These are phyloP conservation scores for Vigna reflexopilosa DNA, from an alignment of 306 rosid genomes.

Conservation along the genomic window DNA sequence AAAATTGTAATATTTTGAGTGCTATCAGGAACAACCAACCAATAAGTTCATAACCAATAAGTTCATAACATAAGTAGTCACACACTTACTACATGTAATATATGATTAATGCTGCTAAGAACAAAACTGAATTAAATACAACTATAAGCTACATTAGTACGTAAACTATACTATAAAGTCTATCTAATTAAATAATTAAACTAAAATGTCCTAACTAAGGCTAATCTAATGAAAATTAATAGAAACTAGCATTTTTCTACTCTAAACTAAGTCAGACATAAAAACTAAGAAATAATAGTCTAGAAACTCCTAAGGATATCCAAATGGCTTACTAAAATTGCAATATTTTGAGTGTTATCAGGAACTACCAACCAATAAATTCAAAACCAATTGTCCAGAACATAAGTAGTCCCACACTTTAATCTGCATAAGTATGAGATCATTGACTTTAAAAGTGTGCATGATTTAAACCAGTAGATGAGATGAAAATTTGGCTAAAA, in stretches of 20 bases:
- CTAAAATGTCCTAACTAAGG: too few species aligned
- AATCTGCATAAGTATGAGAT: slow-evolving; percentile 27
- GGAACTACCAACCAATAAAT: slow-evolving; percentile 18
- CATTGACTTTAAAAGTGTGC: slow-evolving; percentile 8
- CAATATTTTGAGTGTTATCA: not conserved
- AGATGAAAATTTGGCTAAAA: slow-evolving; percentile 14
- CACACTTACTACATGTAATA: not conserved
- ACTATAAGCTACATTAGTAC: too few species aligned
- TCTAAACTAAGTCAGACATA: too few species aligned
- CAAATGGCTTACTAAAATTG: not conserved
- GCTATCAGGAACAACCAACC: slow-evolving; percentile 7
- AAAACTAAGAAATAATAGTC: too few species aligned
- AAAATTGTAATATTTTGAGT: not conserved
- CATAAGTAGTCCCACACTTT: slow-evolving; percentile 20
- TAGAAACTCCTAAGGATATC: too few species aligned
- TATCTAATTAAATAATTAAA: too few species aligned
- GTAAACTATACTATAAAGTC: too few species aligned
- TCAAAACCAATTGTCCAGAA: slow-evolving; percentile 25
- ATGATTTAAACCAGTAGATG: slow-evolving; percentile 2
- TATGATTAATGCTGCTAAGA: too few species aligned
- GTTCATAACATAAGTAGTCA: slow-evolving; percentile 22
- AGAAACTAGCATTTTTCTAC: too few species aligned
- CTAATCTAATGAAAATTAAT: too few species aligned
- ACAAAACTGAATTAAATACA: too few species aligned
- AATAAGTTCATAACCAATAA: slow-evolving; percentile 2